phyloP scores from a whole-genome alignment of 805 yeast species.

The Yamadazyma paraphyllophila region DNA sequence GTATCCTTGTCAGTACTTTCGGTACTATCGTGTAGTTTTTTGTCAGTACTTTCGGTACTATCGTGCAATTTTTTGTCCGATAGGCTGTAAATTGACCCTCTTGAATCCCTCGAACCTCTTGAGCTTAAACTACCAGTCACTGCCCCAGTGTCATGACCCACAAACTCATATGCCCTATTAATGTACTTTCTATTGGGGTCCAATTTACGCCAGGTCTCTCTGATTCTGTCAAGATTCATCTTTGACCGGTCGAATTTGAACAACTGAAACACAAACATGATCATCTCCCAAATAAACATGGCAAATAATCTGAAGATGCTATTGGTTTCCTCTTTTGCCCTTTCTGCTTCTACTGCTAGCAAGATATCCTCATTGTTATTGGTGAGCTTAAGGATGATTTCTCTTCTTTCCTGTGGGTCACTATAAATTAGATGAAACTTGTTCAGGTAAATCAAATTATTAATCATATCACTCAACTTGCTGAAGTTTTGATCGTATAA shows the following conservation, averaged over 20 bases:
- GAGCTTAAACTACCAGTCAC: background rate
- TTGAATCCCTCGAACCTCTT: slow-evolving; percentile 1
- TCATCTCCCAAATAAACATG: slow-evolving; percentile 33
- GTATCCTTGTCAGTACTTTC: no score
- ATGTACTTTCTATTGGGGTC: slow-evolving; percentile 42
- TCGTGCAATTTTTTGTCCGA: background rate
- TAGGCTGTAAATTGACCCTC: slow-evolving; percentile 1
- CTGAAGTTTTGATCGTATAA: slow-evolving; percentile 25
- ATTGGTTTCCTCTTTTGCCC: slow-evolving; percentile 2
- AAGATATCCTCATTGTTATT: slow-evolving; percentile 18
- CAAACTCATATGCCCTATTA: slow-evolving; percentile 32
- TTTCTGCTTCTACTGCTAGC: slow-evolving; percentile 4
- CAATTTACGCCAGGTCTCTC: slow-evolving; percentile 36
- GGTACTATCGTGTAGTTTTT: no score
- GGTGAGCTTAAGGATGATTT: slow-evolving; percentile 26
- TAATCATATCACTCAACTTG: slow-evolving; percentile 26
- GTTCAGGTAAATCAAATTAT: slow-evolving; percentile 26
- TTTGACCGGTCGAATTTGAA: slow-evolving; percentile 39
- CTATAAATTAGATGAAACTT: slow-evolving; percentile 31
- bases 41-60: no score
- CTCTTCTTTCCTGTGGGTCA: slow-evolving; percentile 26
- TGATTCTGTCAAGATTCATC: slow-evolving; percentile 43
- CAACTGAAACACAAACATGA: slow-evolving; percentile 29
- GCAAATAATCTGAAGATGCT: slow-evolving; percentile 22
- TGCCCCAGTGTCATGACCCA: slow-evolving; percentile 18